These are phyloP conservation scores for Triadica sebifera DNA, from an alignment of 345 rosid genomes.

Conservation along the genomic window DNA sequence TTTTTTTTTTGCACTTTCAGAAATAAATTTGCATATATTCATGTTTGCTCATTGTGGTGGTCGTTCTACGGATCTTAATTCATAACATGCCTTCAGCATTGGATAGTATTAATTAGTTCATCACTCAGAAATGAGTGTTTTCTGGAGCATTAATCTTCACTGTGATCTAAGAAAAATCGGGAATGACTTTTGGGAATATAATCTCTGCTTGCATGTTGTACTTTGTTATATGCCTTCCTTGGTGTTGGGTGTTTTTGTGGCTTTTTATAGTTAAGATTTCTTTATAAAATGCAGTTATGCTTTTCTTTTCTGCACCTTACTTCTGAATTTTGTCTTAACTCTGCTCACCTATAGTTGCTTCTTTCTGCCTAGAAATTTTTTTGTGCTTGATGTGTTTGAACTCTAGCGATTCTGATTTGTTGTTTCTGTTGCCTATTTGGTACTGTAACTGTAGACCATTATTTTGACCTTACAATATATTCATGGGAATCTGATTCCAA, in stretches of 20 bases:
- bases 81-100: not conserved
- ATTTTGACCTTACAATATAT: not conserved
- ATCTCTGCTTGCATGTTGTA: no score
- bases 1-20: no score
- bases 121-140: no score
- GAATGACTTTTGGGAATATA: not conserved
- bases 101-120: not conserved
- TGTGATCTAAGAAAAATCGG: not conserved
- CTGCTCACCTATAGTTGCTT: not conserved
- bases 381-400: not conserved
- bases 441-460: not conserved
- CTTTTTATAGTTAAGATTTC: not conserved
- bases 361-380: not conserved
- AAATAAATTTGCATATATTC: not conserved
- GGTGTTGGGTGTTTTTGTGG: no score
- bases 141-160: no score
- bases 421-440: not conserved
- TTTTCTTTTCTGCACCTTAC: not conserved
- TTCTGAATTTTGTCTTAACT: no score
- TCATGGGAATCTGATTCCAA: not conserved
- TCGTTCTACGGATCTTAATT: not conserved
- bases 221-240: no score
- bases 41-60: not conserved
- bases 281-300: not conserved
- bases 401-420: not conserved